A percentile compares a stretch with the other conserved stretches of the same genome.
Conservation (phyloP, 1,284 basidiomycete species). For the Ustilago tritici region DNA sequence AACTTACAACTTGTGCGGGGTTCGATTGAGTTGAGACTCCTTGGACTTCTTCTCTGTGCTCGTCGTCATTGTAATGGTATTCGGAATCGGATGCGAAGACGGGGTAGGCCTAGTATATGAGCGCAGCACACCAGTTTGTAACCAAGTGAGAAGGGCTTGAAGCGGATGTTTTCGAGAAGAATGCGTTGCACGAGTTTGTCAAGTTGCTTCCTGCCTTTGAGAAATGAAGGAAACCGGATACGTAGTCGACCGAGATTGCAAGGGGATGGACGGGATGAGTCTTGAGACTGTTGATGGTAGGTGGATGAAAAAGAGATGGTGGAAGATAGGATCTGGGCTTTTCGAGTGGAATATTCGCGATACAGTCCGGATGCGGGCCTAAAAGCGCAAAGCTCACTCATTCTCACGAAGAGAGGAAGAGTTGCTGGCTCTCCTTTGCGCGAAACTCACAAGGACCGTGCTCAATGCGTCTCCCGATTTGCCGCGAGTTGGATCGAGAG, state of each 20-base stretch:
- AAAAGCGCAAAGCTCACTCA: background rate
- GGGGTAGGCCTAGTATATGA: background rate
- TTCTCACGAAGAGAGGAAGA: background rate
- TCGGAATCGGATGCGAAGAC: background rate
- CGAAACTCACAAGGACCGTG: conserved; percentile 11
- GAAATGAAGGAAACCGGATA: background rate
- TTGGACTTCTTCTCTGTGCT: conserved; percentile 51
- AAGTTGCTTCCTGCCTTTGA: background rate
- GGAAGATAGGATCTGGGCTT: conserved; percentile 2
- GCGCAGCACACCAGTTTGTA: background rate
- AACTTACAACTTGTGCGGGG: conserved; percentile 41
- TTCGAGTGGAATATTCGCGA: conserved; percentile 28
- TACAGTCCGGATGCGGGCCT: conserved; percentile 17
- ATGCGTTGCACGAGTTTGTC: background rate
- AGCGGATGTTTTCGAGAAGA: background rate
- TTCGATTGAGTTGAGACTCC: conserved; percentile 43
- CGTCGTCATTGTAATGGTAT: conserved; percentile 19
- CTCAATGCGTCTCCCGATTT: conserved; percentile 22
- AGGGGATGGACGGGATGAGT: conserved; percentile 8
- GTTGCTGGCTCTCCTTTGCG: background rate
- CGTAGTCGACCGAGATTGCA: background rate
- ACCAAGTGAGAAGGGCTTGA: background rate
- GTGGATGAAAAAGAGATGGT: conserved; percentile 13
- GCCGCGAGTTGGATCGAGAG: conserved; percentile 6
- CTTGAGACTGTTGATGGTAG: conserved; percentile 10